Evolutionary conservation across 2,329 filamentous ascomycete genomes (phyloP), one percentile per base, ranked within the genome.

Genomic region (Emericellopsis cladophorae): DNA sequence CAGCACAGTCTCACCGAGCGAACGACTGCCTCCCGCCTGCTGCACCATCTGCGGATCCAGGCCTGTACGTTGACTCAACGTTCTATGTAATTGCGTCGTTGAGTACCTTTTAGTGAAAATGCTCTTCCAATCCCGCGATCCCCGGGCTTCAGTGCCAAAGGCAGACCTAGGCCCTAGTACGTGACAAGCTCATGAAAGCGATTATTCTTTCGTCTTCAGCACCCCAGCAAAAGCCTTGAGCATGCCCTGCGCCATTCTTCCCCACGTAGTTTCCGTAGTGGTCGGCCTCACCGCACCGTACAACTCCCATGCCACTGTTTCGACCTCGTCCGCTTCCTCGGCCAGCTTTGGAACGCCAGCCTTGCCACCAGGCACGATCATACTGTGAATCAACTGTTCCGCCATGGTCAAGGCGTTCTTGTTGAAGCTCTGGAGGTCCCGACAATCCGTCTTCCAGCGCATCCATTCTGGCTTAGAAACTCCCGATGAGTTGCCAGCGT

Each of bases 271-370:
- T 9, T 53, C 48, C 5, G 31, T 40, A 15, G 16, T 42, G 15
- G 42, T 44, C 8, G 49, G 51, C 31, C 49, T 42, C 5, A 47
- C 49, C 16, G 51, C 50, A 2, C 53, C 50, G 24, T 62, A 44
- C 31, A 61, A 42, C 26, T 61, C 58, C 49, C 50, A 52, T 6
- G 59, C 60, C 39, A 62, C 46, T 24, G 49, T 52, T 22, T 60
- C 50, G 16, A 59, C 44, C 22, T 58, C 58, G 9, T 49, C 46
- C 2, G 45, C 44, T 5, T 41, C 42, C 5, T 44, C 46, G 5
- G 40, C 37, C 26, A 46, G 45, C 4, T 44, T 18, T 24, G 11
- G 29, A 9, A 40, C 31, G 11, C 37, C 31, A 6, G 39, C 35
- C 11, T 46, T 42, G 18, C 43, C 31, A 5, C 43, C 37, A 8